Conservation (phyloP, 257 asterid genomes). For the Striga asiatica region DNA sequence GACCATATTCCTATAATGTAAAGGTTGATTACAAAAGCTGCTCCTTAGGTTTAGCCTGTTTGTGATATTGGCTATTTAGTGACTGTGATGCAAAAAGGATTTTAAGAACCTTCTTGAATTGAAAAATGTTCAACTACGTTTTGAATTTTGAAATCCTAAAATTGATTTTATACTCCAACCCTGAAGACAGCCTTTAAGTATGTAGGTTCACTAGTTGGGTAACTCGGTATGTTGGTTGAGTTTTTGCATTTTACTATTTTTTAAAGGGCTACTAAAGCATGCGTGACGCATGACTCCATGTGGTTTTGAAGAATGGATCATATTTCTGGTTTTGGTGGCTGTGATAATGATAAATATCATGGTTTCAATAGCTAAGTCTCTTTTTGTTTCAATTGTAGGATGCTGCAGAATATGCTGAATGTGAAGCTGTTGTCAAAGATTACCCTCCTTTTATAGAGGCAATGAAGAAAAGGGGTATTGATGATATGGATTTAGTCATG, state of each 20-base stretch:
- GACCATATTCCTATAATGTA: neutral
- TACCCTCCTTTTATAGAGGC: conserved; percentile 89
- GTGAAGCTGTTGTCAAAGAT: conserved; percentile 88
- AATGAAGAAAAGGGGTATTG: conserved; percentile 98
- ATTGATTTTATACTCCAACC: neutral
- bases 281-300: neutral
- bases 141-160: neutral
- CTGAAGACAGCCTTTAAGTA: neutral
- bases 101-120: neutral
- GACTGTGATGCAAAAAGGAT: neutral
- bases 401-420: conserved; percentile 96
- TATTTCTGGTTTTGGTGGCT: neutral
- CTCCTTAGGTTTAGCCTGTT: neutral
- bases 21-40: neutral
- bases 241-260: neutral
- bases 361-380: neutral
- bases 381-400: conserved; percentile 36
- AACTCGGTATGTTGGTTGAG: neutral
- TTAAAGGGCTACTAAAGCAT: neutral
- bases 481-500: conserved; percentile 98
- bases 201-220: neutral
- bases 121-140: neutral
- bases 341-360: neutral
- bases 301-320: neutral
- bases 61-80: neutral